phyloP scores from a whole-genome alignment of 2,329 filamentous ascomycete genomes.

The Paraconiothyrium brasiliense region DNA sequence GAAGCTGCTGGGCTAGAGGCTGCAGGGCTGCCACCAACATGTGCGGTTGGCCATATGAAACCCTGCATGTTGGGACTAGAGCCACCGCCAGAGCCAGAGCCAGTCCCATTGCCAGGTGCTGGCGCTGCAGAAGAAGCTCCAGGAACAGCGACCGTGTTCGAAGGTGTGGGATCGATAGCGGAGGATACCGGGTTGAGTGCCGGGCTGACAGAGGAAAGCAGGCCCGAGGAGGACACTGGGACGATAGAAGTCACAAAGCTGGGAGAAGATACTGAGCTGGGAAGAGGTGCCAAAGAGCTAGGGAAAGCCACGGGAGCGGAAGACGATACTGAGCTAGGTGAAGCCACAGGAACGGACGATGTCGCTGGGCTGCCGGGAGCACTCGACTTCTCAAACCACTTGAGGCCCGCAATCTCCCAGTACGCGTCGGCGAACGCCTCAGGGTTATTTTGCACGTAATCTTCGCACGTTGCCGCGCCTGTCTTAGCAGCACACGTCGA shows the following conservation, averaged over 20 bases:
- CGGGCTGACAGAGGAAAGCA: not conserved
- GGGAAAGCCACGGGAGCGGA: not conserved
- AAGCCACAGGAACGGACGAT: not conserved
- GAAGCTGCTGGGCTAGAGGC: not conserved
- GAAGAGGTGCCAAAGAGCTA: not conserved
- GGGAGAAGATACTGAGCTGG: not conserved
- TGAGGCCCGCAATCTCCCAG: constrained; percentile 46
- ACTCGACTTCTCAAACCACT: constrained; percentile 31
- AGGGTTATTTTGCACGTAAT: constrained; percentile 43
- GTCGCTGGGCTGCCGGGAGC: not conserved
- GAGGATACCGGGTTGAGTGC: not conserved
- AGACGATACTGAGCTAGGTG: constrained; percentile 1
- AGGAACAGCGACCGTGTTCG: not conserved
- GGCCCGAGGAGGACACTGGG: not conserved
- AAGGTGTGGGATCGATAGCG: not conserved
- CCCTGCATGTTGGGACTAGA: not conserved
- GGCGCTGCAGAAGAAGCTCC: not conserved
- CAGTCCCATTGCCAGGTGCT: not conserved
- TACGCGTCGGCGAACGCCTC: constrained; percentile 42
- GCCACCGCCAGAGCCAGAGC: not conserved
- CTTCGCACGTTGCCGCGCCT: constrained; percentile 59
- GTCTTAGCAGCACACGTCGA: constrained; percentile 35
- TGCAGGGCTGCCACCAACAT: not conserved
- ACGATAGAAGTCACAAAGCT: not conserved
- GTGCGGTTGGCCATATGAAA: not conserved